These are phyloP conservation scores for Fragaria iinumae DNA, from an alignment of 306 rosid genomes.

Conservation along the genomic window DNA sequence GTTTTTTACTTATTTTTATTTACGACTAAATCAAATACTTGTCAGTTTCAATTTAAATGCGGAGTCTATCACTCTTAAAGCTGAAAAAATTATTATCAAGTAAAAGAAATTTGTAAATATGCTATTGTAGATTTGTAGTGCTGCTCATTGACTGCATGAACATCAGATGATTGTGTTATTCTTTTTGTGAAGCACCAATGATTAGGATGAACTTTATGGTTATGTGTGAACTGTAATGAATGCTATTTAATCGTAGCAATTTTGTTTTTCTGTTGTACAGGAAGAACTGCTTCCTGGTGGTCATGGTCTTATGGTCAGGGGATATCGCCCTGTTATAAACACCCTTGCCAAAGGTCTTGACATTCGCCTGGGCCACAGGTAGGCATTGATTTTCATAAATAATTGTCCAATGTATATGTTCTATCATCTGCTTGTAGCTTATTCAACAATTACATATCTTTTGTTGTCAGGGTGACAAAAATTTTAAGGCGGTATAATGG, in stretches of 20 bases:
- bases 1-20: background rate
- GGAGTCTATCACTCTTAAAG: background rate
- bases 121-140: background rate
- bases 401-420: slow-evolving; percentile 12
- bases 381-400: slow-evolving; percentile 3
- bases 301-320: slow-evolving; percentile 98
- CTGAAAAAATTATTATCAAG: background rate
- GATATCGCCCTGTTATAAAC: slow-evolving; percentile 86
- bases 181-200: background rate
- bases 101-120: background rate
- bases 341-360: slow-evolving; percentile 96
- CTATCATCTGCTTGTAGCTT: slow-evolving; percentile 16
- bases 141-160: background rate
- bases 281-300: slow-evolving; percentile 98
- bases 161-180: background rate
- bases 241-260: background rate
- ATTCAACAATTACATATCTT: slow-evolving; percentile 17
- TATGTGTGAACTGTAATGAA: background rate
- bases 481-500: slow-evolving; percentile 67
- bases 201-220: background rate
- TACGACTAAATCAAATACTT: background rate
- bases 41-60: background rate
- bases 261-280: slow-evolving; percentile 34
- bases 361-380: slow-evolving; percentile 87
- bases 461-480: slow-evolving; percentile 75